These are phyloP conservation scores for Colletotrichum higginsianum DNA, from an alignment of 2,329 filamentous ascomycete species.

Conservation along the genomic window DNA sequence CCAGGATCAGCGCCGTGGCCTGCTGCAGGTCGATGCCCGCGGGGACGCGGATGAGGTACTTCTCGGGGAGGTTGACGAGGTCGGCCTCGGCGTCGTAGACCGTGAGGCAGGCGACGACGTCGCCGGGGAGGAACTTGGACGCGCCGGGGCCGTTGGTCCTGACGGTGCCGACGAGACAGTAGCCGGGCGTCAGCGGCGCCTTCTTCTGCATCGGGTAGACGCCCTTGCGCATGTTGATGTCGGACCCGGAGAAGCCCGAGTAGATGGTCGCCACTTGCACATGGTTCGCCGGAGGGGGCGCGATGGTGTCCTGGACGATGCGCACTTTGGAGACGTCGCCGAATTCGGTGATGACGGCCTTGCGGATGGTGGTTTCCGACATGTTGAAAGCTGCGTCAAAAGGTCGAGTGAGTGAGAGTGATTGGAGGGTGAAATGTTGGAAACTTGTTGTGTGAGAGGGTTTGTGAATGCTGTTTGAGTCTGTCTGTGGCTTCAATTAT, in stretches of 20 bases:
- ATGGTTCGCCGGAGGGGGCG: constrained; percentile 57
- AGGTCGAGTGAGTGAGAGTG: background rate
- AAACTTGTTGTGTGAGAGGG: background rate
- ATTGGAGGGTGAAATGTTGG: background rate
- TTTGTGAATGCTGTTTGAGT: background rate
- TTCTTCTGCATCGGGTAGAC: constrained; percentile 61
- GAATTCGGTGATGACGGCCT: constrained; percentile 60
- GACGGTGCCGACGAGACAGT: constrained; percentile 62
- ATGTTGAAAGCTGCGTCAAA: background rate
- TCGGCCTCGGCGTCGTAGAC: constrained; percentile 61
- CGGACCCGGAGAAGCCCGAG: constrained; percentile 62
- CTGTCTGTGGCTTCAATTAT: background rate
- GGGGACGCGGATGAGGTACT: constrained; percentile 61
- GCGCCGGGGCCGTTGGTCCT: constrained; percentile 54
- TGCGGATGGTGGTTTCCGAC: constrained; percentile 54
- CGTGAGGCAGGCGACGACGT: constrained; percentile 54
- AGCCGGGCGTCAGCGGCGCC: constrained; percentile 65
- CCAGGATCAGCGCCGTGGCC: constrained; percentile 58
- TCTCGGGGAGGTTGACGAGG: constrained; percentile 62
- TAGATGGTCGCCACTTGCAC: constrained; percentile 64
- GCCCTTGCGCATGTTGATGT: constrained; percentile 65
- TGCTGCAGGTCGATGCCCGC: constrained; percentile 57
- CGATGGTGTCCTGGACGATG: constrained; percentile 52
- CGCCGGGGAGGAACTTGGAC: constrained; percentile 50
- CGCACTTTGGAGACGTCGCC: constrained; percentile 57